Evolutionary conservation across 371 early-diverging fungal genomes (phyloP).

Genomic region (Mortierella sp.): DNA sequence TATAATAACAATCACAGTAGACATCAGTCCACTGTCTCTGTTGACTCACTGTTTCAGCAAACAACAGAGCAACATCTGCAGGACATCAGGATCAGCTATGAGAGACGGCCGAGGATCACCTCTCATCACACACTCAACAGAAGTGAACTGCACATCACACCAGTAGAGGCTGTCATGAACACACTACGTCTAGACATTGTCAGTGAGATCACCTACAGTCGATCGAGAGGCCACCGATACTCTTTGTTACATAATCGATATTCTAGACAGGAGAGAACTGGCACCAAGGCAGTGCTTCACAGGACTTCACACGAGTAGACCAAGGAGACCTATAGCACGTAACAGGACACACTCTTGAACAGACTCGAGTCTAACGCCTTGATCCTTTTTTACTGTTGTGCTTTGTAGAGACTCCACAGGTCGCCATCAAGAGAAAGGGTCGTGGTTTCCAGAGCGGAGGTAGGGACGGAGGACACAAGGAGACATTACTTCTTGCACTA

Average conservation of each 20-base stretch:
- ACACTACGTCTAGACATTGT: not conserved
- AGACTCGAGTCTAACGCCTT: not conserved
- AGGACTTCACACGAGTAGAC: not conserved
- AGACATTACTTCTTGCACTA: not conserved
- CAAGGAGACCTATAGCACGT: not conserved
- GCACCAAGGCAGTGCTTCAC: not conserved
- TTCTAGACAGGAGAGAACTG: not conserved
- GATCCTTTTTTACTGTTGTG: not conserved
- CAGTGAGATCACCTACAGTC: not conserved
- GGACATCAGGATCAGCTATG: not conserved
- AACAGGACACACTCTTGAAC: not conserved
- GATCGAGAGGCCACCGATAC: not conserved
- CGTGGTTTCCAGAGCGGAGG: slow-evolving; percentile 58
- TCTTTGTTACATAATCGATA: too few species aligned
- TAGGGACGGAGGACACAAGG: not conserved
- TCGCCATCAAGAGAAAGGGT: slow-evolving; percentile 51
- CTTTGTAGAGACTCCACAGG: slow-evolving; percentile 35
- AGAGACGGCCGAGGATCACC: not conserved
- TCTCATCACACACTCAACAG: not conserved
- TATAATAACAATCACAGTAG: not conserved
- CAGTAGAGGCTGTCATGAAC: not conserved
- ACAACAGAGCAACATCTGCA: not conserved
- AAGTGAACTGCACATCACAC: not conserved
- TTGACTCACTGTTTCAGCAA: not conserved
- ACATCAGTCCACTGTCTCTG: not conserved